Base-by-base conservation (phyloP, 768 basidiomycete species). In the Grammothele lineata region DNA sequence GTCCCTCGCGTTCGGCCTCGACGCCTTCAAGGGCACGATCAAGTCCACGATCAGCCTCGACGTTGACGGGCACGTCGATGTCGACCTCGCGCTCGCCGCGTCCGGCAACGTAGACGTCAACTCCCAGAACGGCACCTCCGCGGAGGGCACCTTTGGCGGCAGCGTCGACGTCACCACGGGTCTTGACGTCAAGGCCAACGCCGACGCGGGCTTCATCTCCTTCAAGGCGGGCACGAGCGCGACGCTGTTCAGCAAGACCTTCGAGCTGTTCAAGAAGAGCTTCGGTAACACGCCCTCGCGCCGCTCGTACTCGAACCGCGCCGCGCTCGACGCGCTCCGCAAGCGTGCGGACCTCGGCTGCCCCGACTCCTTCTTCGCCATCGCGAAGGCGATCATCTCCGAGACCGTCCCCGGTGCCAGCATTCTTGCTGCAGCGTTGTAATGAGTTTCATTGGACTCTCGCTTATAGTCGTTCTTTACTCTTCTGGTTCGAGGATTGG, bases 1-100 rank as follows among this genome's bases (percentile, higher is more conserved):
- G 0, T 62, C 62, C 45, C 50, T 78, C 39, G 70, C 72, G 43
- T 62, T 81, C 43, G 72, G 73, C 4, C 56, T 81, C 26, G 56
- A 61, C 6, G 73, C 72, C 3, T 61, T 80, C 1, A 66, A 55
- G 12, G 63, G 63, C 22, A 43, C 54, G 9, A 70, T 63, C 3
- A 53, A 67, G 5, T 69, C 73, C 8, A 61, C 57, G 0, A 55
- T 79, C 18, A 76, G 70, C 59, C 53, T 78, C 32, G 64, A 70
- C 45, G 56, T 70, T 34, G 68, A 69, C 47, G 59, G 62, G 14
- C 51, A 46, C 17, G 62, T 61, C 11, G 56, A 42, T 10, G 54
- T 67, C 22, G 57, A 56, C 23, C 57, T 68, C 22, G 55, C 51
- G 2, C 55, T 69, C 24, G 46, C 54, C n/a, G 43, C 43, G 15